Conservation (phyloP, 1,284 basidiomycete genomes). For the Ceratobasidium sp. region DNA sequence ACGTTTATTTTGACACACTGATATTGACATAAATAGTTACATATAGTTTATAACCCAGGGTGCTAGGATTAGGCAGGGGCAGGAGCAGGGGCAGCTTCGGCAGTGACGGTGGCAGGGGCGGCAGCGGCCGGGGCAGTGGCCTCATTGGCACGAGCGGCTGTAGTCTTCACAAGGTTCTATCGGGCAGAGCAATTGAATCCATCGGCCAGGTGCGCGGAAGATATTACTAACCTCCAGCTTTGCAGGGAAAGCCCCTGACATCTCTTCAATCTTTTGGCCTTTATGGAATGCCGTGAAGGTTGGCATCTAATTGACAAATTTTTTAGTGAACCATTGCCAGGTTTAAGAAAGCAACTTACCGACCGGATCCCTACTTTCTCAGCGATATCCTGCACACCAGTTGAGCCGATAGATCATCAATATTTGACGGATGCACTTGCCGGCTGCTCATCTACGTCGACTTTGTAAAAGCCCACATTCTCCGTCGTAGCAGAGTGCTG, state of each 20-base stretch:
- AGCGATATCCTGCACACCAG: constrained; percentile 60
- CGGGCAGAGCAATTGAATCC: not conserved
- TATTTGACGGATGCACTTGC: not conserved
- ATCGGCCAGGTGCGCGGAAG: not conserved
- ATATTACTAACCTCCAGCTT: not conserved
- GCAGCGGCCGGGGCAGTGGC: not conserved
- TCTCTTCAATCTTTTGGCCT: constrained; percentile 70
- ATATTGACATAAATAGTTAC: too few species aligned
- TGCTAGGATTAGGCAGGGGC: too few species aligned
- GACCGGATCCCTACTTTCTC: constrained; percentile 79
- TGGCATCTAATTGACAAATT: constrained; percentile 66
- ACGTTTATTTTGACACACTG: too few species aligned
- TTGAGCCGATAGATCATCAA: constrained; percentile 27
- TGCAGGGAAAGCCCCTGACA: constrained; percentile 72
- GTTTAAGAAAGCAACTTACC: constrained; percentile 36
- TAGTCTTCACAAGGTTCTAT: not conserved
- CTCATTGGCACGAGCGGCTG: not conserved
- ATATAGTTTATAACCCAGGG: too few species aligned
- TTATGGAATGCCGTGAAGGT: constrained; percentile 81
- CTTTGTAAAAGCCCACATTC: constrained; percentile 22
- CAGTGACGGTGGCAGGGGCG: not conserved
- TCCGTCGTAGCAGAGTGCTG: not conserved
- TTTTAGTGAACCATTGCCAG: not conserved
- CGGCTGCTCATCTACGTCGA: constrained; percentile 33
- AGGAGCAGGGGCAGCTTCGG: not conserved